phyloP scores from a whole-genome alignment of 768 basidiomycete species.

The Russula olivacea region DNA sequence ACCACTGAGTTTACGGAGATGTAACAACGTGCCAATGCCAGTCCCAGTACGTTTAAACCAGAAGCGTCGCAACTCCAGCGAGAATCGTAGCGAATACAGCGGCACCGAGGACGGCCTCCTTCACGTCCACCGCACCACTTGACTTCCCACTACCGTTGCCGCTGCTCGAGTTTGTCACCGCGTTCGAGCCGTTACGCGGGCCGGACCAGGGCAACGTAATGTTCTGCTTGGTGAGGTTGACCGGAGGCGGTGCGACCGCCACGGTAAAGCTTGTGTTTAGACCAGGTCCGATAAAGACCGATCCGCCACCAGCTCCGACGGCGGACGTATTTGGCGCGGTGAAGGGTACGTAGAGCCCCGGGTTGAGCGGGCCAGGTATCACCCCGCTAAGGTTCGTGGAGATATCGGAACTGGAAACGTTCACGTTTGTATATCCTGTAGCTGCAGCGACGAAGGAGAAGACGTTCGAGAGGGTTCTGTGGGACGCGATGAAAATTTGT shows the following conservation, averaged over 20 bases:
- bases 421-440: conserved; percentile 41
- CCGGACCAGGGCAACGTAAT: conserved; percentile 25
- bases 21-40: background rate
- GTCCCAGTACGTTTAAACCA: background rate
- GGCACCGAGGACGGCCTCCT: background rate
- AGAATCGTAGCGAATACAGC: background rate
- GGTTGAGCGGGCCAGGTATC: conserved; percentile 42
- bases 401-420: conserved; percentile 28
- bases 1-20: background rate
- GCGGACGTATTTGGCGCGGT: conserved; percentile 38
- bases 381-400: conserved; percentile 39
- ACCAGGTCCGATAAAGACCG: conserved; percentile 35
- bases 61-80: background rate
- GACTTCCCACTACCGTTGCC: background rate
- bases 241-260: conserved; percentile 28
- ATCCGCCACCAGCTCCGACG: conserved; percentile 39
- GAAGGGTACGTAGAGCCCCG: conserved; percentile 39
- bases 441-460: conserved; percentile 44
- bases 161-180: background rate
- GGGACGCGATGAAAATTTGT: background rate
- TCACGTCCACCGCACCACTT: background rate
- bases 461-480: conserved; percentile 41
- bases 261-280: conserved; percentile 35
- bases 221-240: conserved; percentile 36
- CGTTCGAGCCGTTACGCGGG: background rate